Evolutionary conservation across 495 filamentous ascomycete genomes (phyloP), one percentile per base, ranked within the genome.

Genomic region (Penicillium dipodomyicola): DNA sequence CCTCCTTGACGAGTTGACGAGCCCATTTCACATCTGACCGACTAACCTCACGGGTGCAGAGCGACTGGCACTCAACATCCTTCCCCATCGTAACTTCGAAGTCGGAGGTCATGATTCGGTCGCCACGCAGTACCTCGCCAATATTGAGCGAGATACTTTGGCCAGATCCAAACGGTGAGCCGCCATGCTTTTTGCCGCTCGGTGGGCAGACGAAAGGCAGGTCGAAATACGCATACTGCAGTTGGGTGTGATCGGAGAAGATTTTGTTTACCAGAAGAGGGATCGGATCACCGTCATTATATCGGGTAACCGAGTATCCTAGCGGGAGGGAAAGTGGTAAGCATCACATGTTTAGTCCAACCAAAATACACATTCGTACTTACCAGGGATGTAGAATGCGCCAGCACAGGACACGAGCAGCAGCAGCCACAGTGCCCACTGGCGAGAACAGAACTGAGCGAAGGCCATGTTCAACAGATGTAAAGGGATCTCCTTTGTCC

Each of bases 231-330:
- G 92, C 92, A 82, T 91, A 97, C 72, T 96, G 91, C 9, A 97
- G 76, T 69, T 96, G 88, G 0, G 91, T 93, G 60, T 90, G 85
- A 74, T 96, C 92, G 58, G 91, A 96, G 74, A 92, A 95, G 64
- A 95, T 87, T 72, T 97, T 96, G 75, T 97, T 97, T 52, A 94
- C 90, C n/a, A 92, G 83, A 6, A 97, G 80, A 0, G 91, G 91
- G 27, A 96, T 91, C 5, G 86, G 76, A 62, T 96, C 89, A 68
- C 83, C 80, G 56, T 93, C 86, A 49, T 80, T 79, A 69, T 96
- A 97, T 65, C 84, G 90, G 60, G 87, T 89, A 63, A 94, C 84
- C 8, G 86, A 89, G 75, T 84, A 89, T 46, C 87, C 87, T 89
- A 19, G 23, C 11, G 1, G 44, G 17, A 35, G 58, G 5, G 30